Evolutionary conservation across 176 grass and related monocot species (phyloP).

Genomic region (Cenchrus fungigraminus): DNA sequence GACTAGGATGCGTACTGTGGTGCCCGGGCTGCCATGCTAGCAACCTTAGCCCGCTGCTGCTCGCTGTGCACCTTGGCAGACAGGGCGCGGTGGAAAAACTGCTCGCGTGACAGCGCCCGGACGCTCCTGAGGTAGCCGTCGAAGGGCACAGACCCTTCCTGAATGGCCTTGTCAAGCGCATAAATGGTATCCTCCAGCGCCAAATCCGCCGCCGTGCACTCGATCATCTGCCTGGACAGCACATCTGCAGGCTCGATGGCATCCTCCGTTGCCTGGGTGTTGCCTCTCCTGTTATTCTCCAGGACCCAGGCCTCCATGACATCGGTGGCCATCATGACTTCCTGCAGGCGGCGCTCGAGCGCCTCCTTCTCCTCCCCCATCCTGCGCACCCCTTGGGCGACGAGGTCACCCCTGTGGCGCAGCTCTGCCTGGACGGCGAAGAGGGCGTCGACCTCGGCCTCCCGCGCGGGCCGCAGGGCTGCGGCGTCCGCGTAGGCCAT

Average conservation of each 20-base stretch:
- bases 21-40: constrained; percentile 58
- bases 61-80: constrained; percentile 61
- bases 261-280: constrained; percentile 39
- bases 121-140: constrained; percentile 77
- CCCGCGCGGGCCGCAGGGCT: constrained; percentile 38
- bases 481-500: constrained; percentile 44
- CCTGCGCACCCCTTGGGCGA: constrained; percentile 48
- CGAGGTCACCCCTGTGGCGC: constrained; percentile 49
- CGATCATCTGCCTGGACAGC: constrained; percentile 79
- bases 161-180: constrained; percentile 75
- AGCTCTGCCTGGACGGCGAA: constrained; percentile 66
- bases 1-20: constrained; percentile 63
- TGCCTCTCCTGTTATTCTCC: constrained; percentile 45
- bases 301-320: constrained; percentile 63
- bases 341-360: constrained; percentile 71
- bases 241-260: constrained; percentile 49
- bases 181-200: constrained; percentile 78
- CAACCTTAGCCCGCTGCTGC: constrained; percentile 70
- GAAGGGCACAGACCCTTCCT: constrained; percentile 71
- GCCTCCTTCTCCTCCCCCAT: constrained; percentile 75
- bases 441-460: constrained; percentile 65
- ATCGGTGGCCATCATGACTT: constrained; percentile 73
- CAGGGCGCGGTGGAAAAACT: constrained; percentile 74
- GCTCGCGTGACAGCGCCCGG: constrained; percentile 64
- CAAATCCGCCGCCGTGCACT: constrained; percentile 71